These are phyloP conservation scores for Alternaria triticimaculans DNA, from an alignment of 2,329 filamentous ascomycete genomes.

Conservation along the genomic window DNA sequence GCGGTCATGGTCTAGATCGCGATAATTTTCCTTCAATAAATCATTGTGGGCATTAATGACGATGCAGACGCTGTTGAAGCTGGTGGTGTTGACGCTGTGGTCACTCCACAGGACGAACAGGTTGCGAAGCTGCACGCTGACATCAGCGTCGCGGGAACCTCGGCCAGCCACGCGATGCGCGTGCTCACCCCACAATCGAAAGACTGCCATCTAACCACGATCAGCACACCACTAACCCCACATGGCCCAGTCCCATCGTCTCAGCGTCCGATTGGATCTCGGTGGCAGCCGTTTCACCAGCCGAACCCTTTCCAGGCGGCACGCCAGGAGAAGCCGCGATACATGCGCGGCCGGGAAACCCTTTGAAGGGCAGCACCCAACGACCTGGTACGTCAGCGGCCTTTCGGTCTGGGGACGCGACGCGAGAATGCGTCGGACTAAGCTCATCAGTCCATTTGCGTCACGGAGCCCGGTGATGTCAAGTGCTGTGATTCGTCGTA, in stretches of 20 bases:
- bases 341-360: conserved; percentile 45
- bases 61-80: not conserved
- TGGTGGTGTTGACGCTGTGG: conserved; percentile 5
- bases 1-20: not conserved
- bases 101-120: conserved; percentile 8
- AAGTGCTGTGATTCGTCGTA: conserved; percentile 43
- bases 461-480: conserved; percentile 15
- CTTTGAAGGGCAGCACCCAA: conserved; percentile 16
- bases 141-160: conserved; percentile 12
- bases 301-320: conserved; percentile 19
- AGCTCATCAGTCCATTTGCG: conserved; percentile 12
- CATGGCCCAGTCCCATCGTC: conserved; percentile 13
- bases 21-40: not conserved
- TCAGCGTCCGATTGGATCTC: conserved; percentile 18
- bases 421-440: conserved; percentile 40
- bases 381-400: conserved; percentile 29
- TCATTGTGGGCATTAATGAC: conserved; percentile 2
- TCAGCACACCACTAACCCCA: conserved; percentile 25
- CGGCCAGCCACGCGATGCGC: conserved; percentile 14
- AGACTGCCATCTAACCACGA: conserved; percentile 19
- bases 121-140: conserved; percentile 11
- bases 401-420: conserved; percentile 20
- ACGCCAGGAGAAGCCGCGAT: conserved; percentile 18
- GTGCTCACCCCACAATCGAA: conserved; percentile 29
- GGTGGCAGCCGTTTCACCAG: conserved; percentile 25